phyloP scores from a whole-genome alignment of 1,284 basidiomycete genomes.

The Amylostereum chailletii region DNA sequence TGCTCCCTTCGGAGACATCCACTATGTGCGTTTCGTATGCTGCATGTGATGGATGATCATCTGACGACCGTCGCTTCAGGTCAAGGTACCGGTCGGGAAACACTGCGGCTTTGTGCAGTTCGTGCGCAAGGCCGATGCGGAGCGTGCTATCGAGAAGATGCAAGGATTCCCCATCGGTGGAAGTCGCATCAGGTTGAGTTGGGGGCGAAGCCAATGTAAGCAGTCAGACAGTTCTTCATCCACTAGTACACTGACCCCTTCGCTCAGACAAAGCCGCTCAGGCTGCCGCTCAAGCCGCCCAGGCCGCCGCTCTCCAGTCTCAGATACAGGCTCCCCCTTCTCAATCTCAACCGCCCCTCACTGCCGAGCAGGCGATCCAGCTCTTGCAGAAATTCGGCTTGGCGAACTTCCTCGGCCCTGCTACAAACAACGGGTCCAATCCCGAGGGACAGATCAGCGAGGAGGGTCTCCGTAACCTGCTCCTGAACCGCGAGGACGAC shows the following conservation, averaged over 20 bases:
- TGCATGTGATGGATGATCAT: conserved; percentile 2
- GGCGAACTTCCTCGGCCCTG: conserved; percentile 6
- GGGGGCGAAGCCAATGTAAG: conserved; percentile 88
- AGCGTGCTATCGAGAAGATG: conserved; percentile 91
- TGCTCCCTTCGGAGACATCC: conserved; percentile 84
- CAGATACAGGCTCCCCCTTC: conserved; percentile 30
- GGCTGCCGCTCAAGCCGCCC: conserved; percentile 68
- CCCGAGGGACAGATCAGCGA: conserved; percentile 10
- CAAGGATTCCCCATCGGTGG: conserved; percentile 92
- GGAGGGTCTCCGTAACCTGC: not conserved
- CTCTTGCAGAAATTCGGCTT: conserved; percentile 48
- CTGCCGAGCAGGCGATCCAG: conserved; percentile 60
- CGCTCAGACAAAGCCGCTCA: conserved; percentile 74
- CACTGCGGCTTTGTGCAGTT: conserved; percentile 96
- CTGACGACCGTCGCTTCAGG: conserved; percentile 33
- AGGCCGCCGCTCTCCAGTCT: conserved; percentile 55
- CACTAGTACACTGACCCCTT: conserved; percentile 5
- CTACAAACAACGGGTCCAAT: conserved; percentile 12
- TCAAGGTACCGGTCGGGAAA: conserved; percentile 92
- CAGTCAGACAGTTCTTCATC: conserved; percentile 7
- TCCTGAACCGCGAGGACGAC: conserved; percentile 3
- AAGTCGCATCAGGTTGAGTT: conserved; percentile 83
- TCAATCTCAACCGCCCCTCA: conserved; percentile 24
- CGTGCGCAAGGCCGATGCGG: conserved; percentile 85
- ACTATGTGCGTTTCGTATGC: conserved; percentile 50